Percentiles rank a stretch among this genome's conserved stretches.
Evolutionary conservation across 768 basidiomycete species (phyloP).

Genomic region (Cyclocybe cylindracea): DNA sequence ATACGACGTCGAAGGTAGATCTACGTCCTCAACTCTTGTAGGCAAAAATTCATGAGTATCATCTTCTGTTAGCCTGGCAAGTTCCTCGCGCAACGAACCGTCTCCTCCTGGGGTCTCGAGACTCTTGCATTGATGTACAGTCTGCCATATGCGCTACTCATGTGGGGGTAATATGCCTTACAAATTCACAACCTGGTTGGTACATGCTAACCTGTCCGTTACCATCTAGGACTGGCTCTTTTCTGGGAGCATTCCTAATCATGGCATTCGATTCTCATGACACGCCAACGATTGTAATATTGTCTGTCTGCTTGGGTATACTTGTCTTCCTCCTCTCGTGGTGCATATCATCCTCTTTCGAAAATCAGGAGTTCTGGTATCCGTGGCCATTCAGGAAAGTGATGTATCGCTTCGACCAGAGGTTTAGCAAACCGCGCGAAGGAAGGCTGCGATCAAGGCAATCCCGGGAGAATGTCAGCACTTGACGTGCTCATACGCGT

Average conservation of each 20-base stretch:
- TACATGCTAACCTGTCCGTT: background rate
- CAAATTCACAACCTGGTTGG: background rate
- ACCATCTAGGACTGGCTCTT: slow-evolving; percentile 18
- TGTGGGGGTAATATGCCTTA: slow-evolving; percentile 53
- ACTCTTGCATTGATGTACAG: slow-evolving; percentile 53
- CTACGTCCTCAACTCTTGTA: background rate
- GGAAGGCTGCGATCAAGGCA: slow-evolving; percentile 2
- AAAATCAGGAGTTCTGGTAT: slow-evolving; percentile 16
- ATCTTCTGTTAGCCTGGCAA: slow-evolving; percentile 2
- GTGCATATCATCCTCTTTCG: slow-evolving; percentile 17
- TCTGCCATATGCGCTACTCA: slow-evolving; percentile 54
- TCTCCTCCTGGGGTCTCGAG: slow-evolving; percentile 41
- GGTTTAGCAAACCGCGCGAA: background rate
- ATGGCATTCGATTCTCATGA: slow-evolving; percentile 17
- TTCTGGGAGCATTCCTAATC: slow-evolving; percentile 24
- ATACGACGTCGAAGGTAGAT: slow-evolving; percentile 18
- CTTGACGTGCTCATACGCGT: too few relatives aligned
- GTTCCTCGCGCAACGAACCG: slow-evolving; percentile 17
- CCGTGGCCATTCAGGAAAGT: slow-evolving; percentile 6
- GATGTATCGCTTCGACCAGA: background rate
- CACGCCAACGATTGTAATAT: slow-evolving; percentile 12
- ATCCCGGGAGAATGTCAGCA: too few relatives aligned
- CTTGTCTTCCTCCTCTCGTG: slow-evolving; percentile 17
- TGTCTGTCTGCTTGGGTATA: slow-evolving; percentile 11
- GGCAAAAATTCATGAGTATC: background rate